These are phyloP conservation scores for Scutellaria baicalensis DNA, from an alignment of 257 asterid genomes.

Conservation along the genomic window DNA sequence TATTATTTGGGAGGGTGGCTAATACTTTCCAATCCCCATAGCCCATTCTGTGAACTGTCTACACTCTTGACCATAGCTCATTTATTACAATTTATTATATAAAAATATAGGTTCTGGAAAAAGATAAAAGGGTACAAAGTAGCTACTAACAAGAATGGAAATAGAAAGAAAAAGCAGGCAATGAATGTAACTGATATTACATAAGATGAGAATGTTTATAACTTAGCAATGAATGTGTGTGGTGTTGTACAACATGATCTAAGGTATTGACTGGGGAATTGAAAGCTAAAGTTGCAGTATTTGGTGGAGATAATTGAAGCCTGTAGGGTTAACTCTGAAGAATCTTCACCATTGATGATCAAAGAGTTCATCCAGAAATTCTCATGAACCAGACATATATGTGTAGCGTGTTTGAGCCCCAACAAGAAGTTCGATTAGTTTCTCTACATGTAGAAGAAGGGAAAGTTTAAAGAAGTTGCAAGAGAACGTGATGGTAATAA, in stretches of 20 bases:
- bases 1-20: neutral
- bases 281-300: neutral
- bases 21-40: neutral
- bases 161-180: neutral
- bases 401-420: conserved; percentile 98
- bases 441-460: conserved; percentile 47
- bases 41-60: neutral
- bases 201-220: conserved; percentile 5
- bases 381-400: conserved; percentile 96
- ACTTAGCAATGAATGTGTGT: neutral
- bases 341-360: neutral
- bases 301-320: neutral
- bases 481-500: neutral
- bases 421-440: conserved; percentile 72
- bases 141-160: neutral
- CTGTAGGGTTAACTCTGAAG: neutral
- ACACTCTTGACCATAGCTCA: neutral
- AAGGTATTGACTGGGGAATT: neutral
- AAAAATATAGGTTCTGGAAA: neutral
- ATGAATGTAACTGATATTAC: neutral
- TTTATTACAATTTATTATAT: neutral
- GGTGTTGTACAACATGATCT: conserved; percentile 16
- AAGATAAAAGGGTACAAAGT: neutral
- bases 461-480: neutral
- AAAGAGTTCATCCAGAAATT: neutral